phyloP scores from a whole-genome alignment of 164 flowering plant genomes.

The Vitis rotundifolia region DNA sequence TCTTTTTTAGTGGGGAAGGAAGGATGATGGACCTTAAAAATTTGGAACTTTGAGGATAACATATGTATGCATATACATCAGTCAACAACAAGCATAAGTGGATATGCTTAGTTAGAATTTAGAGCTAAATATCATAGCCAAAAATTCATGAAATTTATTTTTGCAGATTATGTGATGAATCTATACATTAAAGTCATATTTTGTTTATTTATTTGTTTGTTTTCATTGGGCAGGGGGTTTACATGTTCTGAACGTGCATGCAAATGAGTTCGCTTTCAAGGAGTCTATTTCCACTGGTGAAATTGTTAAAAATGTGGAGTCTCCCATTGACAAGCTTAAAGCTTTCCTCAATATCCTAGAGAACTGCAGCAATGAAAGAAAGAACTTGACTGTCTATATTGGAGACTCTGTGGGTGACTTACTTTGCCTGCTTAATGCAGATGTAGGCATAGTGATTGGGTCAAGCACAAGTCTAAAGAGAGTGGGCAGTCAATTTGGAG shows the following conservation, averaged over 20 bases:
- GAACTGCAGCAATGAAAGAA: slow-evolving; percentile 21
- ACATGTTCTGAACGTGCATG: slow-evolving; percentile 35
- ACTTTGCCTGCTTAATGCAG: slow-evolving; percentile 68
- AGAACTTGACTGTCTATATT: slow-evolving; percentile 48
- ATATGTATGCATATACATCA: too few species aligned
- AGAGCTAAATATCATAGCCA: too few species aligned
- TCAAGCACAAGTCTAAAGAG: slow-evolving; percentile 61
- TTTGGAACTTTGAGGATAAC: too few species aligned
- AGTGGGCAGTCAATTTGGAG: slow-evolving; percentile 56
- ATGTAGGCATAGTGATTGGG: slow-evolving; percentile 66
- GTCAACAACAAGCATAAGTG: too few species aligned
- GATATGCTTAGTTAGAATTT: too few species aligned
- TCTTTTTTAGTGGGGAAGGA: too few species aligned
- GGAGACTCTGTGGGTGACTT: slow-evolving; percentile 71
- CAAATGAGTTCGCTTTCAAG: slow-evolving; percentile 55
- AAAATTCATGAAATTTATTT: neutral
- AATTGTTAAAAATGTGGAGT: slow-evolving; percentile 47
- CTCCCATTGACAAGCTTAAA: slow-evolving; percentile 59
- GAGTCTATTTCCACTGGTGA: slow-evolving; percentile 55
- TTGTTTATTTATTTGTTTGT: neutral
- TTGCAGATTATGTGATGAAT: neutral
- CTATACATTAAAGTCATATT: neutral
- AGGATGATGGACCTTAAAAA: too few species aligned
- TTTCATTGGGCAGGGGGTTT: slow-evolving; percentile 40
- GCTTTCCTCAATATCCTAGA: slow-evolving; percentile 34